phyloP scores from a whole-genome alignment of 1,284 basidiomycete genomes.

The Athelia sp. region DNA sequence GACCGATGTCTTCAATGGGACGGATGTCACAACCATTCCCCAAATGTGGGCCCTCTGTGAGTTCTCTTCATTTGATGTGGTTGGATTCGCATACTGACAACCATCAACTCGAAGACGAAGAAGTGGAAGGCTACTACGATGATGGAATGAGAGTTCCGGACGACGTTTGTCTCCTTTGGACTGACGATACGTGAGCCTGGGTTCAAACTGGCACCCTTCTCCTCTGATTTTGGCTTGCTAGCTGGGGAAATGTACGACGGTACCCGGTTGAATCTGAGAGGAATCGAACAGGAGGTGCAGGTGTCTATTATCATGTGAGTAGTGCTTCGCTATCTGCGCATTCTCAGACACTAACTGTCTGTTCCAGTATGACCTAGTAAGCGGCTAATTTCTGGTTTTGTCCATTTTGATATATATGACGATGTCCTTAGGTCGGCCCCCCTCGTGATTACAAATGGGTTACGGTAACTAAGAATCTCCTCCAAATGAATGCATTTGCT shows the following conservation, averaged over 20 bases:
- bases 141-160: constrained; percentile 52
- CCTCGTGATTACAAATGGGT: constrained; percentile 62
- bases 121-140: constrained; percentile 66
- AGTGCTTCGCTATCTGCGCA: neutral
- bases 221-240: constrained; percentile 13
- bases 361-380: constrained; percentile 40
- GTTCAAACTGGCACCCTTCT: neutral
- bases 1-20: constrained; percentile 45
- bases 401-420: neutral
- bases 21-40: constrained; percentile 46
- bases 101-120: constrained; percentile 27
- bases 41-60: constrained; percentile 64
- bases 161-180: constrained; percentile 54
- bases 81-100: no score
- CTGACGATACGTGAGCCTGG: constrained; percentile 51
- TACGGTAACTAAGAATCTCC: constrained; percentile 26
- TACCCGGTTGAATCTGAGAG: constrained; percentile 47
- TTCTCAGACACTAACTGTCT: neutral
- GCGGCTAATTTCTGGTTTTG: constrained; percentile 5
- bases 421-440: constrained; percentile 37
- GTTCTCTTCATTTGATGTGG: constrained; percentile 13
- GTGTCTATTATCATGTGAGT: constrained; percentile 65
- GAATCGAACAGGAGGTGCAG: constrained; percentile 57
- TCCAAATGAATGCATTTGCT: neutral
- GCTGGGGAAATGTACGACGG: constrained; percentile 58